Evolutionary conservation across 208 protist genomes (phyloP), one percentile per base, ranked within the genome.

Genomic region (Trypanosomatidae sp.): DNA sequence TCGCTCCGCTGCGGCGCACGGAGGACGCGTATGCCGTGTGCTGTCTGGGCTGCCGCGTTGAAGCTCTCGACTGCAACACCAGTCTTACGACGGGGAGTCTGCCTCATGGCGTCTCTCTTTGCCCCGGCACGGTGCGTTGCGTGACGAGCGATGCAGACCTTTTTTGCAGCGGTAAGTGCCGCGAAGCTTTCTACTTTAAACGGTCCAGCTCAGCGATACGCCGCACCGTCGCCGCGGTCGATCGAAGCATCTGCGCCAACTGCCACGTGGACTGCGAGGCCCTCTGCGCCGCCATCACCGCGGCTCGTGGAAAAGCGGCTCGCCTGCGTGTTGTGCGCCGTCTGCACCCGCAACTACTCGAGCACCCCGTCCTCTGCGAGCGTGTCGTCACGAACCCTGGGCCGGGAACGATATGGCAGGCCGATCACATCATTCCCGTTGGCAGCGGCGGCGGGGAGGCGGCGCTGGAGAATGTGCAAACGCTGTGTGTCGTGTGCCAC

Each of bases 401-500:
- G 43, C 72, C 87, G 43, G 91, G 91, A n/a, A 86, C 87, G 68
- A 77, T 83, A 22, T 96, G 91, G 91, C 87, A 96, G 46, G 91
- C 87, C 0, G 91, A 96, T 75, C 91, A 96, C 65, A 75, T 96
- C 5, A 70, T 90, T 3, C 86, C 91, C 1, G 91, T 96, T 28
- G 75, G 62, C 60, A 74, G 82, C n/a, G 91, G 91, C 4, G 91
- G 88, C 15, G 91, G 91, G 13, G 73, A 89, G 68, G 74, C 88
- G 15, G 72, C 66, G 30, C 77, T 94, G 12, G 82, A 85, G 33
- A 96, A 96, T 69, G 53, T 96, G 3, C 91, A 96, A 36, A 96
- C 91, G 19, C 77, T 96, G 15, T 96, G 91, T 69, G 85, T 96
- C 22, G 84, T 87, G 2, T 96, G 91, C 67, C 91, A 96, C 80